Evolutionary conservation across 2,329 filamentous ascomycete genomes (phyloP), one percentile per base, ranked within the genome.

Genomic region (Lecanicillium sp.): DNA sequence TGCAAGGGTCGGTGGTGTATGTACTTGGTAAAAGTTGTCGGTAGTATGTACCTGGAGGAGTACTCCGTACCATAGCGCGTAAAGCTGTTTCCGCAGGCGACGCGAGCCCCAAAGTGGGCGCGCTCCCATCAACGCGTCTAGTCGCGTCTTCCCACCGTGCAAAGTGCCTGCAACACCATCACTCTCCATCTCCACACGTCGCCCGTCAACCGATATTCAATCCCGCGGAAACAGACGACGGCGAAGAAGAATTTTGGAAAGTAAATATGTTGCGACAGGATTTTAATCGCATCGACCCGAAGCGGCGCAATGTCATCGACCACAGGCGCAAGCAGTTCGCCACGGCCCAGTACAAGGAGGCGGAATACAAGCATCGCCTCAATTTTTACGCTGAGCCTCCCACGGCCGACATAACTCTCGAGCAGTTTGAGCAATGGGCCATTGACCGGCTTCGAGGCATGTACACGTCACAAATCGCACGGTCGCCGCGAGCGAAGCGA

Each of bases 351-450:
- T 95, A 83, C 73, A 84, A 87, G 65, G 82, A 89, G 55, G 77
- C 84, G 49, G 76, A 85, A 36, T 98, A 97, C 64, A 81, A 84
- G 12, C 78, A 91, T 66, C 85, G 90, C 49, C 79, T 98, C 60
- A 98, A 94, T 73, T 91, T 96, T 68, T 98, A 98, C 70, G 72
- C 81, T 36, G 77, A 84, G 21, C 87, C 93, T 38, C 93, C 93
- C 0, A 96, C 90, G 0, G 86, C 87, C 40, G 93, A 98, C 62
- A 93, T 98, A 58, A 95, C 89, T 0, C 81, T 98, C 35, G 93
- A 98, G 63, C 84, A 98, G 63, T 98, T 98, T 60, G 93, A 98
- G 65, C 90, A 95, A 77, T 98, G 93, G 93, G 93, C 90, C 10
- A 97, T 98, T 60, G 87, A 95, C 60, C 78, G 93, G 49, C 67